A percentile compares a stretch with the other conserved stretches of the same genome.
Conservation (phyloP, 202 grass and related monocot genomes). For the Carex arenaria region DNA sequence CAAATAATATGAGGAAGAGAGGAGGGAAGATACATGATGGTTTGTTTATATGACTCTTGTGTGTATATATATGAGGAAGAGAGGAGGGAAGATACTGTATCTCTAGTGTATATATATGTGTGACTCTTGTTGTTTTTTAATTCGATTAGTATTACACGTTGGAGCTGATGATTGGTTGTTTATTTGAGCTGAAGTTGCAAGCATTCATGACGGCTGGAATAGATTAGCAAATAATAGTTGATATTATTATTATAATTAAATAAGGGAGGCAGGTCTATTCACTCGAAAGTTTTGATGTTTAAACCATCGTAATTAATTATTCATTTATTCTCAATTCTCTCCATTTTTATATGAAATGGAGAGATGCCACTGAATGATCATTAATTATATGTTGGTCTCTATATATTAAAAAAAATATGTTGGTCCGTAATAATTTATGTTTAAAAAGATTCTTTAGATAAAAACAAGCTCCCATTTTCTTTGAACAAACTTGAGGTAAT, state of each 20-base stretch:
- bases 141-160: not conserved
- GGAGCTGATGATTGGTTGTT: not conserved
- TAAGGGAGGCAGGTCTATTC: conserved; percentile 12
- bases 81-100: too few relatives aligned
- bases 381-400: too few relatives aligned
- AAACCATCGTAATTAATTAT: not conserved
- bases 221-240: not conserved
- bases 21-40: not conserved
- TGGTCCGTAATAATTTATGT: too few relatives aligned
- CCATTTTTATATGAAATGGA: not conserved
- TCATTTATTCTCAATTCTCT: not conserved
- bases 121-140: conserved; percentile 1
- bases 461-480: too few relatives aligned
- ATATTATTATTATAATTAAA: conserved; percentile 5
- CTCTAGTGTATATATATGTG: not conserved
- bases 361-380: not conserved
- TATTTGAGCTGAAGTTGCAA: conserved; percentile 6
- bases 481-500: too few relatives aligned
- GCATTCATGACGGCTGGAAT: not conserved
- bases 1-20: not conserved
- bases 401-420: not conserved
- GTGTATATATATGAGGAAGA: too few relatives aligned
- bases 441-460: too few relatives aligned
- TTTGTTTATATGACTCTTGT: not conserved
- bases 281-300: not conserved